Conservation (phyloP, 345 rosid species). For the Triadica sebifera region DNA sequence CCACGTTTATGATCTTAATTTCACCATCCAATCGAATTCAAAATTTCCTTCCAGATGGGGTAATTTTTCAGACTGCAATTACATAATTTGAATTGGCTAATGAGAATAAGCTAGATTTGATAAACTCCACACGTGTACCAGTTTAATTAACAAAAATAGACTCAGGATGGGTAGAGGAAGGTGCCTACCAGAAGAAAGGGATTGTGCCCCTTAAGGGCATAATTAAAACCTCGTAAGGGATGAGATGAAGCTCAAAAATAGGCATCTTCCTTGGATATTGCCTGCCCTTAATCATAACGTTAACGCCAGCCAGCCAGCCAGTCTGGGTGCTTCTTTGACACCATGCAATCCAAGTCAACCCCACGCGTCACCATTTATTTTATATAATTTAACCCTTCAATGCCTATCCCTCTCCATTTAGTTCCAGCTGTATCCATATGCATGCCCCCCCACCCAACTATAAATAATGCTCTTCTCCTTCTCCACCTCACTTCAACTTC, state of each 20-base stretch:
- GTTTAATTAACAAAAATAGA: too few relatives aligned
- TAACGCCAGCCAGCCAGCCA: background rate
- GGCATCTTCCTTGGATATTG: background rate
- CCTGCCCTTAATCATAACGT: slow-evolving; percentile 1
- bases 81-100: too few relatives aligned
- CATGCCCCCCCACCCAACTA: background rate
- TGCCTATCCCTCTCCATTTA: background rate
- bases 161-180: too few relatives aligned
- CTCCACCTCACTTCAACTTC: background rate
- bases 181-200: too few relatives aligned
- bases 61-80: too few relatives aligned
- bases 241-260: background rate
- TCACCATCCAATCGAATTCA: too few relatives aligned
- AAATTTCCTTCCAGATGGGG: too few relatives aligned
- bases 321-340: background rate
- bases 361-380: background rate
- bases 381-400: too few relatives aligned
- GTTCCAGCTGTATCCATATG: slow-evolving; percentile 6
- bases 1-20: too few relatives aligned
- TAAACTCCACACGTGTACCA: too few relatives aligned
- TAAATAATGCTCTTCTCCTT: background rate
- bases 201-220: too few relatives aligned
- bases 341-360: background rate
- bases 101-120: too few relatives aligned
- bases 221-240: background rate